phyloP scores from a whole-genome alignment of 176 grass and related monocot genomes.

The Puya raimondii region DNA sequence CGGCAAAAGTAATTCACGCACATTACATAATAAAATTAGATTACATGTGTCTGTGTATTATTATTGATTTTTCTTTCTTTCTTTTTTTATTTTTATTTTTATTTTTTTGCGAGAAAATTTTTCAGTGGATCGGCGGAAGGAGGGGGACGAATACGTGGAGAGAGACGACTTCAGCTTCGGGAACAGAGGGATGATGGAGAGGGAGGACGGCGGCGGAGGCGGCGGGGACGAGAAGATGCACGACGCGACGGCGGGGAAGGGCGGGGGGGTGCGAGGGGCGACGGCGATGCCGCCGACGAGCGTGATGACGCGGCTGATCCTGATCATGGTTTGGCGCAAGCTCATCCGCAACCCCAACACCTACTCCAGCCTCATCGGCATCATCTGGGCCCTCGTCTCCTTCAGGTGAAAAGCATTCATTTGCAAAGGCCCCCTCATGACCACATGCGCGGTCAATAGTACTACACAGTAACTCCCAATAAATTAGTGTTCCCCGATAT shows the following conservation, averaged over 20 bases:
- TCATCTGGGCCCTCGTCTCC: slow-evolving; percentile 91
- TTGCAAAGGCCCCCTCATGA: no score
- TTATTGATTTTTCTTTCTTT: slow-evolving; percentile 6
- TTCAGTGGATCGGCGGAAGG: slow-evolving; percentile 62
- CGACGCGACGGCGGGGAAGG: slow-evolving; percentile 16
- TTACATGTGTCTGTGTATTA: background rate
- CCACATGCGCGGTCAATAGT: no score
- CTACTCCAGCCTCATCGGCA: slow-evolving; percentile 90
- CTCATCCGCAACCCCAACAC: slow-evolving; percentile 99
- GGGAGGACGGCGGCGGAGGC: slow-evolving; percentile 28
- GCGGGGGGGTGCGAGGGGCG: slow-evolving; percentile 13
- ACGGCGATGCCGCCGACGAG: slow-evolving; percentile 83
- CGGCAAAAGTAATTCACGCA: slow-evolving; percentile 44
- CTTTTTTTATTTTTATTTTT: background rate
- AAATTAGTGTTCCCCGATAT: background rate
- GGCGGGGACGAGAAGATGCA: slow-evolving; percentile 60
- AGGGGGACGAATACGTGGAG: slow-evolving; percentile 49
- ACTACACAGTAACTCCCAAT: background rate
- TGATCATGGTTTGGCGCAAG: slow-evolving; percentile 99
- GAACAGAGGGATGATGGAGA: slow-evolving; percentile 37
- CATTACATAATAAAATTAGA: background rate
- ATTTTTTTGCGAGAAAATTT: slow-evolving; percentile 16
- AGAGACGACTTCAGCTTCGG: slow-evolving; percentile 86
- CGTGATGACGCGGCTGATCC: slow-evolving; percentile 91
- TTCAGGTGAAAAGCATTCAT: slow-evolving; percentile 48